phyloP scores from a whole-genome alignment of 2,329 filamentous ascomycete species.

The Colletotrichum eleusines region DNA sequence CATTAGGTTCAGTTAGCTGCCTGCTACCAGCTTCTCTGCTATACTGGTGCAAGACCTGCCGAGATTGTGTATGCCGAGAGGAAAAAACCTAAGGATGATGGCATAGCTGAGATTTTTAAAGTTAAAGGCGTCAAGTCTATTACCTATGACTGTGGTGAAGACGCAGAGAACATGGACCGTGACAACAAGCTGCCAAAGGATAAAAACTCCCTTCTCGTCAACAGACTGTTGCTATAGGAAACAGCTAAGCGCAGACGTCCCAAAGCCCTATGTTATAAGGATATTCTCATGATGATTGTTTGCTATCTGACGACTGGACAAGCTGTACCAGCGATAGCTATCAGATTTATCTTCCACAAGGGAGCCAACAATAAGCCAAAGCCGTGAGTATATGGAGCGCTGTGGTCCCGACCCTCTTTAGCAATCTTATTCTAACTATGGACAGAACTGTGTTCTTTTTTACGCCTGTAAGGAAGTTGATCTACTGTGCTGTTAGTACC shows the following conservation, averaged over 20 bases:
- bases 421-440: constrained; percentile 21
- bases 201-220: constrained; percentile 43
- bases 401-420: neutral
- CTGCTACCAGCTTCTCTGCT: constrained; percentile 48
- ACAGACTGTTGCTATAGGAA: constrained; percentile 45
- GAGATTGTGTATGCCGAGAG: constrained; percentile 49
- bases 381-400: constrained; percentile 43
- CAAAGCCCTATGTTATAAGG: constrained; percentile 49
- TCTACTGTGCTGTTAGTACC: too few relatives aligned
- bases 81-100: constrained; percentile 46
- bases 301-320: constrained; percentile 44
- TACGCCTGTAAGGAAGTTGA: too few relatives aligned
- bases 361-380: constrained; percentile 48
- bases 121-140: constrained; percentile 43
- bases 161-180: constrained; percentile 20
- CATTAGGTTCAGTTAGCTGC: constrained; percentile 45
- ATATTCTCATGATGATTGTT: constrained; percentile 49
- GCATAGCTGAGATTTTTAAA: constrained; percentile 45
- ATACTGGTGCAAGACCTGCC: constrained; percentile 46
- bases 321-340: constrained; percentile 45
- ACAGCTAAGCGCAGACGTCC: constrained; percentile 42
- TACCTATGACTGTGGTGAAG: constrained; percentile 11
- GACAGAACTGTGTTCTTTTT: too few relatives aligned
- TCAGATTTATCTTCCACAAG: too few relatives aligned
- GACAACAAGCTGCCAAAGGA: constrained; percentile 38